Evolutionary conservation across 1,284 basidiomycete genomes (phyloP).

Genomic region (Ustilago curta): DNA sequence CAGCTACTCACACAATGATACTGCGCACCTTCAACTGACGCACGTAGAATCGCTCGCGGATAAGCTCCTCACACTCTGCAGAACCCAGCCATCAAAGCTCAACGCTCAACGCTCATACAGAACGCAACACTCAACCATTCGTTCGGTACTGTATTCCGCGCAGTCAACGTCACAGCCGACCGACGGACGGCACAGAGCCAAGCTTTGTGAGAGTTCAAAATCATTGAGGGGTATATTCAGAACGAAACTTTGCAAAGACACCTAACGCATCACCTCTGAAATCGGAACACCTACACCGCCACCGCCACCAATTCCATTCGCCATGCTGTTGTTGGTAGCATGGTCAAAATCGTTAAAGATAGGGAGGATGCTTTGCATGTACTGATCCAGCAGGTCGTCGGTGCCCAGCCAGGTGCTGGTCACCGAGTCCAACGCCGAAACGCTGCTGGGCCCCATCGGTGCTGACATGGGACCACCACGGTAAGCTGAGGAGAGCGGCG

Average conservation of each 20-base stretch:
- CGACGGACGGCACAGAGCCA: no score
- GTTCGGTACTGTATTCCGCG: no score
- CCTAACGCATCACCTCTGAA: constrained; percentile 20
- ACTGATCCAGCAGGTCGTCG: constrained; percentile 45
- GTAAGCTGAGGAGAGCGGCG: constrained; percentile 29
- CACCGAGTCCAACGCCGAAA: constrained; percentile 23
- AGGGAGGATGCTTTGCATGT: constrained; percentile 53
- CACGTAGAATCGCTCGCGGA: no score
- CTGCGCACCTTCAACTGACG: no score
- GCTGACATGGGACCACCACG: constrained; percentile 7
- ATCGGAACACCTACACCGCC: constrained; percentile 46
- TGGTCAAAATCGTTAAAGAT: constrained; percentile 56
- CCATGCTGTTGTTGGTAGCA: constrained; percentile 40
- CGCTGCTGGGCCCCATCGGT: constrained; percentile 7
- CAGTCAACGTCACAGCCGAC: no score
- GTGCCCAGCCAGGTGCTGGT: constrained; percentile 48
- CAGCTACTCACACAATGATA: no score
- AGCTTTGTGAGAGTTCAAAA: no score
- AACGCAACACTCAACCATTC: no score
- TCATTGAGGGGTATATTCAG: no score
- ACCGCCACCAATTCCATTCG: constrained; percentile 30
- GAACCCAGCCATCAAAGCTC: no score
- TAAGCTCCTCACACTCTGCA: no score
- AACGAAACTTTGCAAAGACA: background rate
- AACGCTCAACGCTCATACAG: no score